phyloP scores from a whole-genome alignment of 2,329 filamentous ascomycete genomes.

The Pseudopyrenochaeta lycopersici region DNA sequence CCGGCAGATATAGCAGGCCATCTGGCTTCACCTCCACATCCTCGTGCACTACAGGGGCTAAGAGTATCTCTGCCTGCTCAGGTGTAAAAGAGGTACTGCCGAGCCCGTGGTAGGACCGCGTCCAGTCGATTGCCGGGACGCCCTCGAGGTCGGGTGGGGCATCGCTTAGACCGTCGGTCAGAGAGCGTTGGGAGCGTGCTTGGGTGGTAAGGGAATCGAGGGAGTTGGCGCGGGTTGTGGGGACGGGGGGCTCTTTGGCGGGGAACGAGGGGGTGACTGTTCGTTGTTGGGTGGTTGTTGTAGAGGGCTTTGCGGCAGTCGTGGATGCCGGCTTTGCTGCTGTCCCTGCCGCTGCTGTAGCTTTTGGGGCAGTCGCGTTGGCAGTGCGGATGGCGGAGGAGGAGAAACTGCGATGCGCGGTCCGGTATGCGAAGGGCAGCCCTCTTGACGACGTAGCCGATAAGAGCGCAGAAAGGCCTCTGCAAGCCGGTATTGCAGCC shows the following conservation, averaged over 20 bases:
- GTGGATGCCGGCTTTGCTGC: constrained; percentile 22
- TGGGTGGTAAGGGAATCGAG: constrained; percentile 34
- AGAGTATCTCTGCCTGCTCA: constrained; percentile 74
- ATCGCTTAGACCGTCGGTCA: constrained; percentile 59
- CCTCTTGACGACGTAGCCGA: constrained; percentile 23
- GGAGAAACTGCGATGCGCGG: constrained; percentile 30
- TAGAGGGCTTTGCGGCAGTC: constrained; percentile 16
- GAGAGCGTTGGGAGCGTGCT: constrained; percentile 48
- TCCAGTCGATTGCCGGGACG: constrained; percentile 76
- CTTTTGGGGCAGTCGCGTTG: constrained; percentile 31
- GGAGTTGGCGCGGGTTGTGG: constrained; percentile 41
- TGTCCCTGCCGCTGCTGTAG: constrained; percentile 20
- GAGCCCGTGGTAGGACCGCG: constrained; percentile 82
- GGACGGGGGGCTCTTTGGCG: constrained; percentile 44
- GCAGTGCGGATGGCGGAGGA: constrained; percentile 31
- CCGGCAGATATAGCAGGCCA: constrained; percentile 93
- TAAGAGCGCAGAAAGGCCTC: constrained; percentile 29
- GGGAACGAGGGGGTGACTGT: constrained; percentile 38
- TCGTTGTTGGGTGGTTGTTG: constrained; percentile 29
- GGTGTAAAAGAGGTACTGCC: constrained; percentile 74
- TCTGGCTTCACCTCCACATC: constrained; percentile 98
- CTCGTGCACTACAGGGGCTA: constrained; percentile 70
- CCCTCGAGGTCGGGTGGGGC: constrained; percentile 61
- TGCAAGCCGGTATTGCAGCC: constrained; percentile 29
- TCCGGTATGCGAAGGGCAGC: constrained; percentile 22